phyloP scores from a whole-genome alignment of 2,329 filamentous ascomycete genomes.

The Escovopsis sp. region DNA sequence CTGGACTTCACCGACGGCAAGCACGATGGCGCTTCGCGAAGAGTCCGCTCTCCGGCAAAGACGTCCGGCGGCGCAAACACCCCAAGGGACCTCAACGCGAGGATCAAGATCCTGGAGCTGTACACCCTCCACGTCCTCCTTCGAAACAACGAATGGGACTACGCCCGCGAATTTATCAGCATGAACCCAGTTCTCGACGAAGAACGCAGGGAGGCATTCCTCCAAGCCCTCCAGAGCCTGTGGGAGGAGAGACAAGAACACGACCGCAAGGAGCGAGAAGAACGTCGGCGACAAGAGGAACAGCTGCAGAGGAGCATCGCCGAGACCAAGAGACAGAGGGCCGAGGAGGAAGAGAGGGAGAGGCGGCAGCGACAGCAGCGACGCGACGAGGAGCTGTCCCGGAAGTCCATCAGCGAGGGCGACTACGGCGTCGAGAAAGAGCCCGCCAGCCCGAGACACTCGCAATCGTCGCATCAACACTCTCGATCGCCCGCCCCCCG shows the following conservation, averaged over 20 bases:
- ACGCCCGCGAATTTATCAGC: conserved; percentile 79
- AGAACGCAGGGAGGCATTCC: conserved; percentile 75
- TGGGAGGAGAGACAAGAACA: conserved; percentile 70
- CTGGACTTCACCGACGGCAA: conserved; percentile 58
- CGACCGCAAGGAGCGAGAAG: conserved; percentile 50
- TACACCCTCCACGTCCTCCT: conserved; percentile 93
- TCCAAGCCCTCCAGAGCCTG: conserved; percentile 70
- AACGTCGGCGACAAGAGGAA: conserved; percentile 40
- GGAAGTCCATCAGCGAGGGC: conserved; percentile 41
- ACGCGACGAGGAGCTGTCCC: conserved; percentile 37
- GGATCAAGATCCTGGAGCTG: conserved; percentile 85
- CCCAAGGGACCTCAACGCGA: conserved; percentile 66
- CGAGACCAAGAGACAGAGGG: conserved; percentile 37
- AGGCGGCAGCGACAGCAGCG: conserved; percentile 19
- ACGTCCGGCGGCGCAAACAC: conserved; percentile 57
- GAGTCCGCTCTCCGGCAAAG: conserved; percentile 32
- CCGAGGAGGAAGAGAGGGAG: conserved; percentile 45
- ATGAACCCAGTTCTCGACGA: conserved; percentile 81
- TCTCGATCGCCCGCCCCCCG: conserved; percentile 12
- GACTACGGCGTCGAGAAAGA: conserved; percentile 55
- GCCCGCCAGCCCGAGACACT: conserved; percentile 19
- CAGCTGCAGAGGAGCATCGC: conserved; percentile 41
- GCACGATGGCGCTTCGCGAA: conserved; percentile 26
- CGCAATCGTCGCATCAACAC: conserved; percentile 20
- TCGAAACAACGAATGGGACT: conserved; percentile 90